Evolutionary conservation across 768 basidiomycete genomes (phyloP).

Genomic region (Megacollybia marginata): DNA sequence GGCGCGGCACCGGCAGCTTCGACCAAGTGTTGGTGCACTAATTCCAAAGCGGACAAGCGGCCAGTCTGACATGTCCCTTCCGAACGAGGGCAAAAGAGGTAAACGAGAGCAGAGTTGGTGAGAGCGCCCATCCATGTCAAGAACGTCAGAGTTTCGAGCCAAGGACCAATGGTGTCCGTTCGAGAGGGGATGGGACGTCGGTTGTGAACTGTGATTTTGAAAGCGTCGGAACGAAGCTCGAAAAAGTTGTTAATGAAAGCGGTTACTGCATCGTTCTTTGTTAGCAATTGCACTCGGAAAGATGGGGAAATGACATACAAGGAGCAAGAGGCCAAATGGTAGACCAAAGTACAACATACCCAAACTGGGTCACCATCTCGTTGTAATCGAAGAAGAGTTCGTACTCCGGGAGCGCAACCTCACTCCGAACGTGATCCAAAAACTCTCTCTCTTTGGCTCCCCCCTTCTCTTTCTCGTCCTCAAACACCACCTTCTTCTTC

Average conservation of each 20-base stretch:
- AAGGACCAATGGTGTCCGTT: conserved; percentile 88
- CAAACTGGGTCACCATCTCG: conserved; percentile 96
- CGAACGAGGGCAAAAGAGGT: conserved; percentile 64
- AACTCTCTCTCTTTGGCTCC: conserved; percentile 74
- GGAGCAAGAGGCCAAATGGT: conserved; percentile 92
- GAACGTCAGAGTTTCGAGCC: conserved; percentile 84
- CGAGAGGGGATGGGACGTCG: conserved; percentile 82
- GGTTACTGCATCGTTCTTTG: conserved; percentile 39
- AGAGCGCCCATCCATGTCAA: conserved; percentile 87
- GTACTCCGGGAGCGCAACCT: conserved; percentile 34
- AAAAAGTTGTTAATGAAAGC: conserved; percentile 89
- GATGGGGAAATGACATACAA: conserved; percentile 29
- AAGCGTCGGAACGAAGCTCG: conserved; percentile 88
- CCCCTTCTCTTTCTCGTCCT: conserved; percentile 15
- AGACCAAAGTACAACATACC: conserved; percentile 88
- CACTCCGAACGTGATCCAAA: conserved; percentile 59
- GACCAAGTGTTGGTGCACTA: conserved; percentile 21
- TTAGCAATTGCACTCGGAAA: conserved; percentile 1
- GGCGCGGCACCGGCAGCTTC: conserved; percentile 8
- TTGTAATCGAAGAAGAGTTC: conserved; percentile 82
- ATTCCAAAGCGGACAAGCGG: conserved; percentile 12
- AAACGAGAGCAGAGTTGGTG: conserved; percentile 85
- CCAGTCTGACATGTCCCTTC: not conserved
- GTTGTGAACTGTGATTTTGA: conserved; percentile 86
- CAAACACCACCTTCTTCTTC: conserved; percentile 9